Percentiles rank a stretch among this genome's conserved stretches.
Conservation (phyloP, 805 yeast genomes). For the Monosporozyma servazzii region DNA sequence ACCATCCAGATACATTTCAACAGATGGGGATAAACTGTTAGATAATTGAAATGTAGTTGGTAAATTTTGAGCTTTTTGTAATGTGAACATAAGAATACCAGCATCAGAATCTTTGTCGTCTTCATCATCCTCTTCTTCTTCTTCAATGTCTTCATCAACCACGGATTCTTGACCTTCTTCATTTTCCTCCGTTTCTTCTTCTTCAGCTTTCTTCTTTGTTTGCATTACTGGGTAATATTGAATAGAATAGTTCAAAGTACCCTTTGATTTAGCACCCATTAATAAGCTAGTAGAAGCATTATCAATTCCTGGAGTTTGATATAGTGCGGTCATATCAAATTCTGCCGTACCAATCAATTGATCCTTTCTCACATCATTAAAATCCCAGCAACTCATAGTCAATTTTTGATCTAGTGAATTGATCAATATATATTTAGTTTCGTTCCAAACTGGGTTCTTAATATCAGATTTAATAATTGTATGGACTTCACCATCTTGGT, state of each 20-base stretch:
- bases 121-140: slow-evolving; percentile 25
- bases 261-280: slow-evolving; percentile 42
- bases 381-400: slow-evolving; percentile 45
- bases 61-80: slow-evolving; percentile 53
- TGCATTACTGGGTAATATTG: slow-evolving; percentile 32
- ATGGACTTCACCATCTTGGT: slow-evolving; percentile 33
- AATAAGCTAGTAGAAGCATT: slow-evolving; percentile 22
- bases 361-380: slow-evolving; percentile 49
- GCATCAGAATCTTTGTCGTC: slow-evolving; percentile 42
- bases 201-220: slow-evolving; percentile 10
- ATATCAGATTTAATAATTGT: slow-evolving; percentile 52
- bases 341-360: slow-evolving; percentile 40
- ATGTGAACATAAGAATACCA: slow-evolving; percentile 58
- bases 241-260: slow-evolving; percentile 48
- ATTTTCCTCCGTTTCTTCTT: slow-evolving; percentile 7
- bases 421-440: slow-evolving; percentile 51
- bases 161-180: slow-evolving; percentile 11
- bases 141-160: slow-evolving; percentile 23
- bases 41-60: slow-evolving; percentile 43
- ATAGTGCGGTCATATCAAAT: slow-evolving; percentile 48
- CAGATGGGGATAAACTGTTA: slow-evolving; percentile 48
- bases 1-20: slow-evolving; percentile 53
- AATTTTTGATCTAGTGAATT: slow-evolving; percentile 49
- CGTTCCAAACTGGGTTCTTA: slow-evolving; percentile 57
- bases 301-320: slow-evolving; percentile 39